phyloP scores from a whole-genome alignment of 2,329 filamentous ascomycete genomes.

The Lachnellula willkommii region DNA sequence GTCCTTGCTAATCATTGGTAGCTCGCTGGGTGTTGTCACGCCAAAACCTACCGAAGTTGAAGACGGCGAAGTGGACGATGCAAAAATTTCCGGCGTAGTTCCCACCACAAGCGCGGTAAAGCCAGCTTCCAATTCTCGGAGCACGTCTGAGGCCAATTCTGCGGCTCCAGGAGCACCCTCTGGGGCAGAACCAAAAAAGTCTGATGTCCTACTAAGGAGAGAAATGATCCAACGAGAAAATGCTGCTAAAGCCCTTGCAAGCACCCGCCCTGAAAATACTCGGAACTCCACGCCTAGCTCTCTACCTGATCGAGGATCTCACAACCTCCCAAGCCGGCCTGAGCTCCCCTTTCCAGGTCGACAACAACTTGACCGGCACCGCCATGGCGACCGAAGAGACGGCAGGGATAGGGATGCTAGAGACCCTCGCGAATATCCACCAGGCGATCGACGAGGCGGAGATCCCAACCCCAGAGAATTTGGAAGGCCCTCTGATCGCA shows the following conservation, averaged over 20 bases:
- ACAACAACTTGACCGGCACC: constrained; percentile 27
- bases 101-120: background rate
- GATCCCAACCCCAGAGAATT: constrained; percentile 26
- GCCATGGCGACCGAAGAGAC: constrained; percentile 30
- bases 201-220: constrained; percentile 24
- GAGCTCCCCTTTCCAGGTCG: constrained; percentile 30
- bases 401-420: constrained; percentile 18
- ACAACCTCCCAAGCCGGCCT: constrained; percentile 29
- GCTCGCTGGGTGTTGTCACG: constrained; percentile 30
- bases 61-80: constrained; percentile 68
- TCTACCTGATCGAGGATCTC: constrained; percentile 19
- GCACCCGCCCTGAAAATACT: constrained; percentile 21
- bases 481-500: constrained; percentile 22
- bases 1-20: constrained; percentile 32
- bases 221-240: constrained; percentile 27
- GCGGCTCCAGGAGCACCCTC: constrained; percentile 7
- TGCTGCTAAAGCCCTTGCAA: constrained; percentile 21
- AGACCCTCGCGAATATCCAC: constrained; percentile 27
- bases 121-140: background rate
- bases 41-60: constrained; percentile 48
- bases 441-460: constrained; percentile 24
- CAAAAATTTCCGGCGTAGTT: constrained; percentile 33
- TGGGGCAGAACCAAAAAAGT: constrained; percentile 20
- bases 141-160: constrained; percentile 1
- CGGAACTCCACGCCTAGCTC: constrained; percentile 10